Conservation (phyloP, 257 asterid species). For the Vinca minor region DNA sequence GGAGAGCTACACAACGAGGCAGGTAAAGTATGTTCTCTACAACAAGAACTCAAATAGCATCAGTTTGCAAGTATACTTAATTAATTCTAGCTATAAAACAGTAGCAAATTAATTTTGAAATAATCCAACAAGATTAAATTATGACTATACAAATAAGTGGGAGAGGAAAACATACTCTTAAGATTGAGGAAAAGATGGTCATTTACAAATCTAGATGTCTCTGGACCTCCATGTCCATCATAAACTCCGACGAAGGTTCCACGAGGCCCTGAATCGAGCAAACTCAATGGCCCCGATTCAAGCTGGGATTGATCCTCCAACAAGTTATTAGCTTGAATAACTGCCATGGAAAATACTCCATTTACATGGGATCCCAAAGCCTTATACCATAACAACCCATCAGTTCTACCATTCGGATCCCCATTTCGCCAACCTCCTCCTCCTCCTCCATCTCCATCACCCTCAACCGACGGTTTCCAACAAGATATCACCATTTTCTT, state of each 20-base stretch:
- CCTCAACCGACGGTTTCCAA: conserved; percentile 74
- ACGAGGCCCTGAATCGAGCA: conserved; percentile 53
- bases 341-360: conserved; percentile 95
- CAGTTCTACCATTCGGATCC: conserved; percentile 49
- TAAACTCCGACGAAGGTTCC: conserved; percentile 92
- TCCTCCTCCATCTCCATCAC: conserved; percentile 40
- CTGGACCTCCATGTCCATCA: conserved; percentile 99
- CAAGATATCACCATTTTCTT: conserved; percentile 64
- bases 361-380: conserved; percentile 59
- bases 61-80: background rate
- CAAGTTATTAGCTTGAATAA: conserved; percentile 71
- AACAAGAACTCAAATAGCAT: background rate
- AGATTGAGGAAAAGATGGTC: conserved; percentile 57
- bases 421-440: conserved; percentile 32
- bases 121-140: conserved; percentile 6
- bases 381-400: conserved; percentile 87
- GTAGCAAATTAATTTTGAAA: conserved; percentile 1
- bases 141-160: conserved; percentile 3
- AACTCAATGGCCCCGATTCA: conserved; percentile 77
- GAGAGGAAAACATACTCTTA: conserved; percentile 52
- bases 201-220: conserved; percentile 72
- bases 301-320: conserved; percentile 94
- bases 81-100: background rate
- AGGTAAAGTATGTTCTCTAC: background rate
- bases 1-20: background rate